These are phyloP conservation scores for Diatrype stigma DNA, from an alignment of 2,329 filamentous ascomycete species.

Conservation along the genomic window DNA sequence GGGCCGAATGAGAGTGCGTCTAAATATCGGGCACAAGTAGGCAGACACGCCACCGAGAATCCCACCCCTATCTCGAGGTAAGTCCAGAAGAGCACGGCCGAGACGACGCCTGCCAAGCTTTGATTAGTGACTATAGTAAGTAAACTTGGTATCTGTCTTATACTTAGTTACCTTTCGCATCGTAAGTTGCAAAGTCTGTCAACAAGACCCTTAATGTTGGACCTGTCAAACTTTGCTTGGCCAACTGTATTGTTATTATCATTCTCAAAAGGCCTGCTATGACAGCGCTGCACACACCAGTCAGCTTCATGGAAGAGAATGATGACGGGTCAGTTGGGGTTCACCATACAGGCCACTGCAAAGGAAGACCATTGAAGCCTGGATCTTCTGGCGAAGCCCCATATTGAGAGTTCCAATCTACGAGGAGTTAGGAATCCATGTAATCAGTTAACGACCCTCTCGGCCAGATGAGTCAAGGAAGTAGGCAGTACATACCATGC, in stretches of 20 bases:
- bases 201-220: background rate
- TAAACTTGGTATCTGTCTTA: too few relatives aligned
- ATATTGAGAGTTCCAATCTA: background rate
- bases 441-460: too few relatives aligned
- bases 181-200: too few relatives aligned
- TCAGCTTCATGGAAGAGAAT: too few relatives aligned
- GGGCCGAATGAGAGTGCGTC: background rate
- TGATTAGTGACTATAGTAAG: background rate
- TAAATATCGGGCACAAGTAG: background rate
- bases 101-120: background rate
- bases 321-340: background rate
- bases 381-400: background rate
- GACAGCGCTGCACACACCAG: background rate
- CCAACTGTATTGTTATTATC: background rate
- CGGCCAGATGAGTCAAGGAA: too few relatives aligned
- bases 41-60: background rate
- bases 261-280: background rate
- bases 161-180: too few relatives aligned
- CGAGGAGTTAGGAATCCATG: too few relatives aligned
- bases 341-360: background rate
- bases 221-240: background rate
- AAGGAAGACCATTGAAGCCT: background rate
- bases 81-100: background rate
- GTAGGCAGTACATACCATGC: background rate
- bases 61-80: background rate